phyloP scores from a whole-genome alignment of 1,284 basidiomycete genomes.

The Neonothopanus nambi region DNA sequence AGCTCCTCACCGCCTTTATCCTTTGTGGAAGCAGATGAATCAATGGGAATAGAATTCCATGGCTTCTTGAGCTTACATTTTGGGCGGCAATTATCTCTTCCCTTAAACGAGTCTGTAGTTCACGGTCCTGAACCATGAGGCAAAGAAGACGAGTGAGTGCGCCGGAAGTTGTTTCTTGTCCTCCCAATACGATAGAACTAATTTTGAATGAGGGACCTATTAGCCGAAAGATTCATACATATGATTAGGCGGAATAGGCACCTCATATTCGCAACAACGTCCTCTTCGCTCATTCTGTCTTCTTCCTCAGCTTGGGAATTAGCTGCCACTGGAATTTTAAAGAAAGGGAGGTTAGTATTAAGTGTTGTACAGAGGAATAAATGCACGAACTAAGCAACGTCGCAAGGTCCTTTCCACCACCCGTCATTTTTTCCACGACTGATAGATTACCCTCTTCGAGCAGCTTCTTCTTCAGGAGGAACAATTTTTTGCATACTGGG shows the following conservation, averaged over 20 bases:
- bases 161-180: conserved; percentile 26
- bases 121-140: conserved; percentile 14
- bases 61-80: conserved; percentile 10
- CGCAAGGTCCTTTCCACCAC: conserved; percentile 23
- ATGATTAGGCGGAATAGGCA: neutral
- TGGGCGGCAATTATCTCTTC: conserved; percentile 21
- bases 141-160: conserved; percentile 18
- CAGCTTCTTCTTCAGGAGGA: conserved; percentile 19
- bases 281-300: conserved; percentile 23
- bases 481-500: conserved; percentile 21
- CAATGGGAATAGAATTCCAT: neutral
- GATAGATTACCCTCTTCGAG: conserved; percentile 21
- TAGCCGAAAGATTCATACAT: too few species aligned
- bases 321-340: conserved; percentile 20
- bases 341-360: neutral
- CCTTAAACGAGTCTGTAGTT: conserved; percentile 21
- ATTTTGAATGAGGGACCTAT: neutral
- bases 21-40: neutral
- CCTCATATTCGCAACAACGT: conserved; percentile 23
- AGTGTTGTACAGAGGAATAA: neutral
- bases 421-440: conserved; percentile 8
- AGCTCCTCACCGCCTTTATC: conserved; percentile 22
- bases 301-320: conserved; percentile 19
- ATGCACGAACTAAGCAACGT: conserved; percentile 23
- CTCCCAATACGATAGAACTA: conserved; percentile 25